Evolutionary conservation across 2,329 filamentous ascomycete species (phyloP).

Genomic region (Fusarium denticulatum): DNA sequence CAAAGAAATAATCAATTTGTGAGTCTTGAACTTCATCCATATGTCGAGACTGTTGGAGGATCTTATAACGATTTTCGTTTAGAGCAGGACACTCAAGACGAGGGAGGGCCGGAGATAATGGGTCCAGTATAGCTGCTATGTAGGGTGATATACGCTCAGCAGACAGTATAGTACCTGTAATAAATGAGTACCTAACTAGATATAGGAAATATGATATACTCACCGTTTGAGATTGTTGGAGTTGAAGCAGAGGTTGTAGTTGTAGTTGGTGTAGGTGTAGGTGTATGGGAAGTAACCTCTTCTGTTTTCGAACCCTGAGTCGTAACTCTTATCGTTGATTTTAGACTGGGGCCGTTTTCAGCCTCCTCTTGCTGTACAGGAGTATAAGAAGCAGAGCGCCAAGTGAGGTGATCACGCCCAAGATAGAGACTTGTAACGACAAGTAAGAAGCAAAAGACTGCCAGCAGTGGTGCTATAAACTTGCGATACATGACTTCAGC

Average conservation of each 20-base stretch:
- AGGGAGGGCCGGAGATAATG: slow-evolving; percentile 32
- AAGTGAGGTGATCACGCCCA: slow-evolving; percentile 23
- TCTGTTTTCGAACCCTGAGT: background rate
- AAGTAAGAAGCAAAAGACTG: slow-evolving; percentile 26
- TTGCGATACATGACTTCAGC: slow-evolving; percentile 25
- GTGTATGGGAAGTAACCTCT: background rate
- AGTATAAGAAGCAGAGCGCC: slow-evolving; percentile 5
- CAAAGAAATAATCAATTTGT: slow-evolving; percentile 58
- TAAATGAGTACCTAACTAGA: too few species aligned
- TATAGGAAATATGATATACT: too few species aligned
- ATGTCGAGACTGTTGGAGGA: slow-evolving; percentile 16
- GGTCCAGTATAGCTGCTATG: slow-evolving; percentile 44
- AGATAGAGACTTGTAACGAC: slow-evolving; percentile 32
- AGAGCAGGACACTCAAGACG: slow-evolving; percentile 46
- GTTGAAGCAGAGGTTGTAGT: background rate
- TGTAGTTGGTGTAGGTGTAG: background rate
- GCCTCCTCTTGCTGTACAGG: background rate
- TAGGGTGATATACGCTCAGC: slow-evolving; percentile 38
- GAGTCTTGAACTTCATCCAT: background rate
- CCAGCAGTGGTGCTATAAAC: slow-evolving; percentile 17
- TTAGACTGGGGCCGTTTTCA: background rate
- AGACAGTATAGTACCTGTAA: slow-evolving; percentile 44
- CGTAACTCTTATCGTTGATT: background rate
- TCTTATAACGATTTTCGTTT: slow-evolving; percentile 33
- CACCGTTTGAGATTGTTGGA: slow-evolving; percentile 17